phyloP scores from a whole-genome alignment of 352 stramenopile genomes.

The Aphanomyces euteiches region DNA sequence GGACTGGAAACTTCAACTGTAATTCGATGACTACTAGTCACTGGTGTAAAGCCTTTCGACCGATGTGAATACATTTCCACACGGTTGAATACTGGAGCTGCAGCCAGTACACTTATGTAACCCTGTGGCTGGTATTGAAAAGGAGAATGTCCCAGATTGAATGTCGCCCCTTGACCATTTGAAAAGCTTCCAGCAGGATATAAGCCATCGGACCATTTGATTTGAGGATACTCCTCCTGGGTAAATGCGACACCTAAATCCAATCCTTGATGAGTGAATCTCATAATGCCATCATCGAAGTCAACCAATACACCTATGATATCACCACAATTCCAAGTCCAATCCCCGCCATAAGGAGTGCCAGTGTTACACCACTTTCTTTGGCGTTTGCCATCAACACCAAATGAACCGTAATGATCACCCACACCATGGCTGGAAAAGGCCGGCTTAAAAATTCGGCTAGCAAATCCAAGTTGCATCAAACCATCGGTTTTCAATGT shows the following conservation, averaged over 20 bases:
- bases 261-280: constrained; percentile 19
- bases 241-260: constrained; percentile 26
- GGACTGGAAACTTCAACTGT: neutral
- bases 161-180: constrained; percentile 15
- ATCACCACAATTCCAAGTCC: constrained; percentile 84
- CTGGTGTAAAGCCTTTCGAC: constrained; percentile 10
- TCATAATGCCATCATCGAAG: constrained; percentile 73
- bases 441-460: constrained; percentile 4
- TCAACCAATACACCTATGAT: constrained; percentile 98
- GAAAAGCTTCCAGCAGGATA: constrained; percentile 27
- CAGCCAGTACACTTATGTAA: constrained; percentile 4
- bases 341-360: constrained; percentile 12
- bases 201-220: constrained; percentile 10
- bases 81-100: neutral
- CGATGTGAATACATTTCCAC: constrained; percentile 26
- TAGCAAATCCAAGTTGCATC: constrained; percentile 27
- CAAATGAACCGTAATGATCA: constrained; percentile 28
- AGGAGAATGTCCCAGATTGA: constrained; percentile 19
- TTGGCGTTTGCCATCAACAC: constrained; percentile 23
- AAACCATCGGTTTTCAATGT: constrained; percentile 19
- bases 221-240: constrained; percentile 17
- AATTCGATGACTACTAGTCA: constrained; percentile 11
- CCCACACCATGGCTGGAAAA: constrained; percentile 27
- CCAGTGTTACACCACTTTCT: constrained; percentile 29
- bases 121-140: constrained; percentile 20